phyloP scores from a whole-genome alignment of 2,329 filamentous ascomycete species.

The Basipetospora chlamydospora region DNA sequence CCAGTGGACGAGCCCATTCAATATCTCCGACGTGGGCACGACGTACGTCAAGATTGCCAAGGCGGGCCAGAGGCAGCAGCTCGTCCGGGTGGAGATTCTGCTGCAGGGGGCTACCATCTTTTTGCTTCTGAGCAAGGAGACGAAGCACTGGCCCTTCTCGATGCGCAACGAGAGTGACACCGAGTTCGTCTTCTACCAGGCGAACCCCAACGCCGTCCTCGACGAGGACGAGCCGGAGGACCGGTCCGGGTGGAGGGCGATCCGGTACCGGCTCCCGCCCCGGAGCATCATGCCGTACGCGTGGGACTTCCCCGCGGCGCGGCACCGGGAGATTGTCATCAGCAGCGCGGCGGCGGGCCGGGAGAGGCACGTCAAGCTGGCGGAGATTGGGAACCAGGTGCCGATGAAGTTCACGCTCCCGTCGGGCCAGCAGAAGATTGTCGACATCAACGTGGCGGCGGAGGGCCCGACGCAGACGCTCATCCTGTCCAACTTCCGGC shows the following conservation, averaged over 20 bases:
- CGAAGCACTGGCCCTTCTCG: slow-evolving; percentile 93
- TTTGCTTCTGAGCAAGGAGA: slow-evolving; percentile 77
- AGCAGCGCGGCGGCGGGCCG: slow-evolving; percentile 23
- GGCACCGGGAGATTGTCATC: slow-evolving; percentile 84
- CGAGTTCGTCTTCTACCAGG: slow-evolving; percentile 93
- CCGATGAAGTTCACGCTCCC: slow-evolving; percentile 75
- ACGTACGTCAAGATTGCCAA: slow-evolving; percentile 90
- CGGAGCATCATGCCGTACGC: slow-evolving; percentile 99
- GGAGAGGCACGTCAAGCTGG: slow-evolving; percentile 83
- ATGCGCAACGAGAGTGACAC: slow-evolving; percentile 97
- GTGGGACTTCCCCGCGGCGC: slow-evolving; percentile 98
- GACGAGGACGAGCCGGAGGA: slow-evolving; percentile 82
- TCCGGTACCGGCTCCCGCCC: slow-evolving; percentile 80
- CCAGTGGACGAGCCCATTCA: slow-evolving; percentile 95
- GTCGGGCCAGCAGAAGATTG: slow-evolving; percentile 63
- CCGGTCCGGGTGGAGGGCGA: slow-evolving; percentile 76
- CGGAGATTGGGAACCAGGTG: slow-evolving; percentile 90
- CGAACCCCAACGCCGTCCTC: slow-evolving; percentile 78
- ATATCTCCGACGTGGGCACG: slow-evolving; percentile 86
- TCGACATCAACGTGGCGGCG: slow-evolving; percentile 91
- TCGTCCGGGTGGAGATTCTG: slow-evolving; percentile 77
- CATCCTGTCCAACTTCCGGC: slow-evolving; percentile 85
- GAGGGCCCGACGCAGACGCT: slow-evolving; percentile 91
- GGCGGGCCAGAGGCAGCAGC: slow-evolving; percentile 72
- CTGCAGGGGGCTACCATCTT: slow-evolving; percentile 92